phyloP scores from a whole-genome alignment of 177 flowering plant species.

The Tripterygium wilfordii region DNA sequence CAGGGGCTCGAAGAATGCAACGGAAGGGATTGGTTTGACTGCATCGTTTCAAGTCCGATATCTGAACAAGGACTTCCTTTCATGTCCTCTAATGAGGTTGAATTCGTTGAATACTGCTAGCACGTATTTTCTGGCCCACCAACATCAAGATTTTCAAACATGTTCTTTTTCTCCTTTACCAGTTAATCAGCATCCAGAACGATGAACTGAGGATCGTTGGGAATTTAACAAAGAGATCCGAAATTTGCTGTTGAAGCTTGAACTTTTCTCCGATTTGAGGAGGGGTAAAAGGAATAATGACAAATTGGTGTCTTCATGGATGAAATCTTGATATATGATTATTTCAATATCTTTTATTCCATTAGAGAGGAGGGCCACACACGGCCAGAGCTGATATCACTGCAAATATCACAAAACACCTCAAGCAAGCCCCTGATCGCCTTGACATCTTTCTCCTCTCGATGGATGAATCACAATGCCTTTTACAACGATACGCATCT shows the following conservation, averaged over 20 bases:
- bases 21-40: conserved; percentile 94
- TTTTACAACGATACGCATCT: too few relatives aligned
- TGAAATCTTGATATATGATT: too few relatives aligned
- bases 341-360: too few relatives aligned
- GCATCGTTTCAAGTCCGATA: conserved; percentile 48
- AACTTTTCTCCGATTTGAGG: conserved; percentile 84
- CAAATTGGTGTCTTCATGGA: too few relatives aligned
- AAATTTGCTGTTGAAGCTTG: conserved; percentile 71
- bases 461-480: too few relatives aligned
- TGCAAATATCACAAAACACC: too few relatives aligned
- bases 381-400: too few relatives aligned
- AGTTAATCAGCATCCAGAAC: conserved; percentile 61
- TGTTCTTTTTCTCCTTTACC: conserved; percentile 5
- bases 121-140: too few relatives aligned
- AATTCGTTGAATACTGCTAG: too few relatives aligned
- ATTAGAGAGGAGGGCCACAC: too few relatives aligned
- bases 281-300: conserved; percentile 12
- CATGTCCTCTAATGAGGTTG: conserved; percentile 60
- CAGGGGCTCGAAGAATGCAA: conserved; percentile 71
- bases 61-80: conserved; percentile 91
- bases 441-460: too few relatives aligned
- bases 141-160: not conserved
- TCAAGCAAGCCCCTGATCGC: too few relatives aligned
- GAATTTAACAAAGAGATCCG: conserved; percentile 77
- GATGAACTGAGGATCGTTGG: conserved; percentile 71